Conservation (phyloP, 768 basidiomycete genomes). For the Tulasnella sp. region DNA sequence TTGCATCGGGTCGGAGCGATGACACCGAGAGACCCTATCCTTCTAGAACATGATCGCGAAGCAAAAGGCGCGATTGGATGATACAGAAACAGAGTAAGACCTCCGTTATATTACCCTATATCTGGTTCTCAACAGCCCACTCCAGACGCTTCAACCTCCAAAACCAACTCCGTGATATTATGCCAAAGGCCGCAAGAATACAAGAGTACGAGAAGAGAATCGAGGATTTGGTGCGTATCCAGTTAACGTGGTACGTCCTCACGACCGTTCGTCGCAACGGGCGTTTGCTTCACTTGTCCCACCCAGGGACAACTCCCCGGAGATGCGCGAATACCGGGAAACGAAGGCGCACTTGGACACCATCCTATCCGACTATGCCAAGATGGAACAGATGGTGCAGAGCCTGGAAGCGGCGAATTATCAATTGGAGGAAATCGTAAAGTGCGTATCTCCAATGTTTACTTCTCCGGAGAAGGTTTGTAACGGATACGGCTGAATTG, state of each 20-base stretch:
- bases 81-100: conserved; percentile 26
- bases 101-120: not conserved
- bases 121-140: conserved; percentile 1
- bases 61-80: conserved; percentile 26
- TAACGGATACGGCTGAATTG: not conserved
- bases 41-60: conserved; percentile 19
- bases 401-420: conserved; percentile 42
- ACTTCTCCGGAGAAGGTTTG: not conserved
- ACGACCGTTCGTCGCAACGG: not conserved
- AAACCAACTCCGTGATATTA: conserved; percentile 63
- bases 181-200: conserved; percentile 69
- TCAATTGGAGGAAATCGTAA: conserved; percentile 44
- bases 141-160: conserved; percentile 53
- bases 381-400: conserved; percentile 53
- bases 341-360: conserved; percentile 45
- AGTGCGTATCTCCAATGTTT: conserved; percentile 33
- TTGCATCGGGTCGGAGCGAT: not conserved
- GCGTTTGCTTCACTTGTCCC: not conserved
- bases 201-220: conserved; percentile 81
- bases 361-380: conserved; percentile 46
- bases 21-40: not conserved
- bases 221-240: conserved; percentile 63
- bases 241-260: conserved; percentile 57
- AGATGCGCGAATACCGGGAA: conserved; percentile 41
- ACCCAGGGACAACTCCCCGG: conserved; percentile 41